A percentile compares a stretch with the other conserved stretches of the same genome.
Evolutionary conservation across 2,329 filamentous ascomycete genomes (phyloP).

Genomic region (Neonectria sp.): DNA sequence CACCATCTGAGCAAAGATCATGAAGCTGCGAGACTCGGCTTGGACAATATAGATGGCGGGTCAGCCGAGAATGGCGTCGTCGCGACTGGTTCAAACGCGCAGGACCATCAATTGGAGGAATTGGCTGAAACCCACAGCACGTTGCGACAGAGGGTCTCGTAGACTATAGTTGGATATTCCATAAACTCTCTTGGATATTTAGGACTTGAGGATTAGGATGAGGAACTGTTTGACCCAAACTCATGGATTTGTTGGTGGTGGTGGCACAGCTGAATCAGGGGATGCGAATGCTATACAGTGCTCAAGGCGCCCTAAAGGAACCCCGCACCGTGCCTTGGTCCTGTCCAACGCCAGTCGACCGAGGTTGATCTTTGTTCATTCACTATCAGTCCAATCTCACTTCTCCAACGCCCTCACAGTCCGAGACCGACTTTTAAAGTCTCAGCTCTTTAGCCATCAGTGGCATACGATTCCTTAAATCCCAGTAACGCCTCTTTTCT

Average conservation of each 20-base stretch:
- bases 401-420: not conserved
- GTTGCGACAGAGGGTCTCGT: not conserved
- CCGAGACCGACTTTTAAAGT: too few species aligned
- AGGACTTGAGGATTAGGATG: too few species aligned
- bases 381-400: not conserved
- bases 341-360: not conserved
- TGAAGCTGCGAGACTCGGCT: slow-evolving; percentile 37
- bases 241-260: not conserved
- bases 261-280: not conserved
- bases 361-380: not conserved
- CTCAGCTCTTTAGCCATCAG: not conserved
- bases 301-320: not conserved
- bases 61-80: not conserved
- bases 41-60: not conserved
- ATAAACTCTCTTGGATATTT: too few species aligned
- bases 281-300: not conserved
- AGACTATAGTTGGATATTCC: not conserved
- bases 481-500: too few species aligned
- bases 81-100: not conserved
- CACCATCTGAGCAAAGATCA: slow-evolving; percentile 44
- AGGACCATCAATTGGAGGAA: slow-evolving; percentile 6
- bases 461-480: not conserved
- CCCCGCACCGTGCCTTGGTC: not conserved
- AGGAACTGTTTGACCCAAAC: too few species aligned
- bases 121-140: not conserved